Conservation (phyloP, 768 basidiomycete genomes). For the Termitomyces sp. region DNA sequence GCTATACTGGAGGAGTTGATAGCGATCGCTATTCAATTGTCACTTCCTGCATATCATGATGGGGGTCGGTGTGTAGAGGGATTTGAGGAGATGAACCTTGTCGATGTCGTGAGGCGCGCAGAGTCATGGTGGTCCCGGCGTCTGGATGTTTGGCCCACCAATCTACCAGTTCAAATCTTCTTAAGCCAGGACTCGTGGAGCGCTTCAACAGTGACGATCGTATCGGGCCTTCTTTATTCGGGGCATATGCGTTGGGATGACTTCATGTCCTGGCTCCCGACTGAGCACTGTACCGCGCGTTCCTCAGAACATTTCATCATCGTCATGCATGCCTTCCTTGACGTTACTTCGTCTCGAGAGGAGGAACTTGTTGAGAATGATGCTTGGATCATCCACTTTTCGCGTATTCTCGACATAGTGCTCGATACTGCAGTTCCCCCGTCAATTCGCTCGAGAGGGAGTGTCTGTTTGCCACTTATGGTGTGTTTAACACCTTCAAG, state of each 20-base stretch:
- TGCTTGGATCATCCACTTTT: conserved; percentile 27
- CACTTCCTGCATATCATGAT: conserved; percentile 33
- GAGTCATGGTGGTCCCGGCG: conserved; percentile 31
- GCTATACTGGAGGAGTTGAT: conserved; percentile 44
- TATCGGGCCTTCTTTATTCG: conserved; percentile 42
- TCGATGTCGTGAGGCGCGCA: conserved; percentile 19
- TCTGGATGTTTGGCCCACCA: conserved; percentile 11
- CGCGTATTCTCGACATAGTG: conserved; percentile 17
- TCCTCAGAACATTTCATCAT: conserved; percentile 28
- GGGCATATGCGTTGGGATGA: conserved; percentile 19
- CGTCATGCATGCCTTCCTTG: conserved; percentile 46
- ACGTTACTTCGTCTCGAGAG: conserved; percentile 23
- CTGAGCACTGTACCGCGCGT: conserved; percentile 19
- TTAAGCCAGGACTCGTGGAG: conserved; percentile 42
- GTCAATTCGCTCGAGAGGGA: conserved; percentile 15
- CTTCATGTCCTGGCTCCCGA: conserved; percentile 39
- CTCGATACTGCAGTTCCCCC: conserved; percentile 13
- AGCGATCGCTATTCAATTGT: conserved; percentile 34
- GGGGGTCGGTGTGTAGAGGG: conserved; percentile 17
- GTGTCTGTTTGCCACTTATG: conserved; percentile 26
- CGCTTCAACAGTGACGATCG: conserved; percentile 36
- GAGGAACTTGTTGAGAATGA: conserved; percentile 13
- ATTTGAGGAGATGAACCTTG: conserved; percentile 14
- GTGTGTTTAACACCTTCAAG: conserved; percentile 20
- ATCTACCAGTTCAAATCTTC: conserved; percentile 29